phyloP scores from a whole-genome alignment of 2,329 filamentous ascomycete species.

The Aspergillus aculeatinus region DNA sequence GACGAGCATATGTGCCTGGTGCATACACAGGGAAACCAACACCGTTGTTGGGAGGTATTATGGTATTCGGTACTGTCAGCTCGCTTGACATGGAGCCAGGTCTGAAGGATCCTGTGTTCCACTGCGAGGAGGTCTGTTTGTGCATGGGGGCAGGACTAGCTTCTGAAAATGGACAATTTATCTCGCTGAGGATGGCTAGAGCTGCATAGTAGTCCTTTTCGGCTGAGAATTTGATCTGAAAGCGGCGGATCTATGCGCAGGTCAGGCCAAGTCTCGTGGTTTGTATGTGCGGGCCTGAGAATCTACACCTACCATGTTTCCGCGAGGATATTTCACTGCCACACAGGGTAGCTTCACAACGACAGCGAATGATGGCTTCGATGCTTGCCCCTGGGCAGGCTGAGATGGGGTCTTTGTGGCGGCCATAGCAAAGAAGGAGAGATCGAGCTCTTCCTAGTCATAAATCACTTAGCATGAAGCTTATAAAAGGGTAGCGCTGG shows the following conservation, averaged over 20 bases:
- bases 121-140: slow-evolving; percentile 30
- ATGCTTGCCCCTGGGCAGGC: slow-evolving; percentile 17
- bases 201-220: slow-evolving; percentile 44
- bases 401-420: slow-evolving; percentile 16
- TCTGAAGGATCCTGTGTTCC: slow-evolving; percentile 18
- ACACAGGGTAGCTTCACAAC: slow-evolving; percentile 48
- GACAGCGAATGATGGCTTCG: slow-evolving; percentile 38
- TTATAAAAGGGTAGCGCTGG: not conserved
- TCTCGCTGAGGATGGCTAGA: slow-evolving; percentile 41
- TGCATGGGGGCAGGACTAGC: slow-evolving; percentile 27
- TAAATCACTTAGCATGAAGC: not conserved
- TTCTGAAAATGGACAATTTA: slow-evolving; percentile 46
- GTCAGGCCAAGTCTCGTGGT: not conserved
- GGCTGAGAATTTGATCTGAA: slow-evolving; percentile 46
- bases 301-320: slow-evolving; percentile 12
- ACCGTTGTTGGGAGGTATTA: slow-evolving; percentile 6
- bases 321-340: slow-evolving; percentile 43
- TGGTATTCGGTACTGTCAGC: not conserved
- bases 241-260: slow-evolving; percentile 40
- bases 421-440: slow-evolving; percentile 34
- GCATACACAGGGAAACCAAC: slow-evolving; percentile 6
- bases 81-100: slow-evolving; percentile 8
- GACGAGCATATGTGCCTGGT: not conserved
- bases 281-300: not conserved
- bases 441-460: slow-evolving; percentile 43